These are phyloP conservation scores for Alternaria atra DNA, from an alignment of 2,329 filamentous ascomycete genomes.

Conservation along the genomic window DNA sequence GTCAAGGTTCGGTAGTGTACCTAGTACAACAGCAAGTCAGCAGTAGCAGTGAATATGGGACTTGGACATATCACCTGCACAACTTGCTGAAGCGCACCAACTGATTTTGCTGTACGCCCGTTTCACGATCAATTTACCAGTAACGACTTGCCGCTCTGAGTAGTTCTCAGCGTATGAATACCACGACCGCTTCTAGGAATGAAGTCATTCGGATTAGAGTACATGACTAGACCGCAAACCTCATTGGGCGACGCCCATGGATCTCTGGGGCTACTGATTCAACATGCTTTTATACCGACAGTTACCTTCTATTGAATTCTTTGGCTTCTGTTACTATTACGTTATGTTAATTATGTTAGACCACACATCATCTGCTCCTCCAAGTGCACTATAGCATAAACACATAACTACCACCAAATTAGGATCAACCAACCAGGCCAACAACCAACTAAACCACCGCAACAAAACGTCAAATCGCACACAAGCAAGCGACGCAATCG, in stretches of 20 bases:
- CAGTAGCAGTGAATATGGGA: background rate
- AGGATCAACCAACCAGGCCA: rapidly evolving
- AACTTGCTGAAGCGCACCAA: background rate
- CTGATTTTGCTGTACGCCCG: background rate
- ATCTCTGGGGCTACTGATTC: background rate
- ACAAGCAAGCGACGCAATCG: no score
- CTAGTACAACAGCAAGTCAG: background rate
- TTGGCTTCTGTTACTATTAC: background rate
- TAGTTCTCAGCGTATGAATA: no score
- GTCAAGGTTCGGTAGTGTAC: no score
- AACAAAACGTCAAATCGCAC: no score
- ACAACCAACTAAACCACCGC: no score
- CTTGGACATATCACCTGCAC: no score
- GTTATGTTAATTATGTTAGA: background rate
- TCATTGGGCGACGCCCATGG: no score
- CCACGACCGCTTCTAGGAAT: no score
- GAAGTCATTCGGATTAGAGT: no score
- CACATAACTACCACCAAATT: background rate
- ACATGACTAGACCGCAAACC: no score
- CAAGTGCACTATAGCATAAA: background rate
- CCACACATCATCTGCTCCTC: background rate
- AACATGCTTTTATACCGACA: background rate
- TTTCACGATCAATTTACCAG: background rate
- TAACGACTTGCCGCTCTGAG: background rate
- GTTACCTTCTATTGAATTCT: no score